Conservation (phyloP, 345 rosid species). For the Corchorus capsularis region DNA sequence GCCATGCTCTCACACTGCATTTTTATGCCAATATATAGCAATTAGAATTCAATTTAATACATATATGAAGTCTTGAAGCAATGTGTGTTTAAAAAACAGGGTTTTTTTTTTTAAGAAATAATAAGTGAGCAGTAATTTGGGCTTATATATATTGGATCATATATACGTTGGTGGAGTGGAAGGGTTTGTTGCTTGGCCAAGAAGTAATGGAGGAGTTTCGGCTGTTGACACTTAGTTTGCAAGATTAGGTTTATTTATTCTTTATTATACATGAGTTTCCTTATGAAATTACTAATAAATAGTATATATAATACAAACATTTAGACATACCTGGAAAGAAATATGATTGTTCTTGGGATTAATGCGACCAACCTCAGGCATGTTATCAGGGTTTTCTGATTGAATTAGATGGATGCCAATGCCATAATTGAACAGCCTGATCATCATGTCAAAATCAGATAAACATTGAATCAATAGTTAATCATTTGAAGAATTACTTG, state of each 20-base stretch:
- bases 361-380: slow-evolving; percentile 49
- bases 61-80: not conserved
- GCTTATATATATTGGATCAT: not conserved
- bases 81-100: not conserved
- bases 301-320: not conserved
- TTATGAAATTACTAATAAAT: not conserved
- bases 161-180: too few species aligned
- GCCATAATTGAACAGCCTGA: slow-evolving; percentile 75
- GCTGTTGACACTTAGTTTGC: too few species aligned
- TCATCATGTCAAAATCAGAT: not conserved
- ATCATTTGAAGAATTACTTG: not conserved
- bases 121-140: too few species aligned
- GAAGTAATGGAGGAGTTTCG: too few species aligned
- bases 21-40: not conserved
- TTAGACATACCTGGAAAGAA: slow-evolving; percentile 71
- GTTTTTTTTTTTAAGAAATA: not conserved
- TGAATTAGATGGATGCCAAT: slow-evolving; percentile 72
- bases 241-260: too few species aligned
- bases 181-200: too few species aligned
- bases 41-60: too few species aligned
- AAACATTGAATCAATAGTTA: not conserved
- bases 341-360: slow-evolving; percentile 73
- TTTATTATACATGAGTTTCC: too few species aligned
- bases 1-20: slow-evolving; percentile 54
- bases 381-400: slow-evolving; percentile 51